These are phyloP conservation scores for Cordyceps farinosa DNA, from an alignment of 2,329 filamentous ascomycete genomes.

Conservation along the genomic window DNA sequence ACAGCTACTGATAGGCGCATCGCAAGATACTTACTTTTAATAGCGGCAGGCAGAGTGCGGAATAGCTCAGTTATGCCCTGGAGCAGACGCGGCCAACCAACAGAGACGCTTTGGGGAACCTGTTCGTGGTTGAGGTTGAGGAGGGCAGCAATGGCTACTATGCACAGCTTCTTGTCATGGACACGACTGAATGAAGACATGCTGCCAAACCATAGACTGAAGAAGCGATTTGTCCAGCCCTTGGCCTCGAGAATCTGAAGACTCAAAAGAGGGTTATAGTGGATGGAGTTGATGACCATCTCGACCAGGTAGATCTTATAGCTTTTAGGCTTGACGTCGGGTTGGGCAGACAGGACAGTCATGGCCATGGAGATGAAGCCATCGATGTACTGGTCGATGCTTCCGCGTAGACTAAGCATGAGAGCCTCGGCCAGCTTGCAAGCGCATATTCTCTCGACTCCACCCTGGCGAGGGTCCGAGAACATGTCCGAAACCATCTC, in stretches of 20 bases:
- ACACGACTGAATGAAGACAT: constrained; percentile 92
- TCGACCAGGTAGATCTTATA: constrained; percentile 97
- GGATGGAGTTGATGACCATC: constrained; percentile 96
- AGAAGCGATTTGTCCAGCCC: constrained; percentile 97
- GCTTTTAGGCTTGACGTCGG: constrained; percentile 83
- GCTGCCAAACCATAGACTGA: constrained; percentile 95
- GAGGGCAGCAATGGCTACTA: constrained; percentile 85
- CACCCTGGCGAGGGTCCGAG: constrained; percentile 83
- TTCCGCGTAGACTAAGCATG: constrained; percentile 89
- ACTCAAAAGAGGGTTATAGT: constrained; percentile 88
- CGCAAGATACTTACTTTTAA: constrained; percentile 65
- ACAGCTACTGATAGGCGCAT: neutral
- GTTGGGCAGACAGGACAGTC: constrained; percentile 64
- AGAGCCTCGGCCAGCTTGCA: constrained; percentile 97
- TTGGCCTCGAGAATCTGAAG: constrained; percentile 86
- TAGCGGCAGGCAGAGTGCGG: constrained; percentile 80
- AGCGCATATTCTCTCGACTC: constrained; percentile 91
- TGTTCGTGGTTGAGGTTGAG: constrained; percentile 75
- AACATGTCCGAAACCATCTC: constrained; percentile 97
- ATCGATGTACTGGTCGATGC: constrained; percentile 82
- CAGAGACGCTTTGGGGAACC: constrained; percentile 87
- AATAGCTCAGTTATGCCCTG: constrained; percentile 87
- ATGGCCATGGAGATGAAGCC: constrained; percentile 90
- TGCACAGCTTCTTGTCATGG: constrained; percentile 98
- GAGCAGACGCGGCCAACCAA: constrained; percentile 89